Percentiles rank a stretch among this genome's conserved stretches.
Conservation (phyloP, 2,329 filamentous ascomycete genomes). For the Diaporthe citri region DNA sequence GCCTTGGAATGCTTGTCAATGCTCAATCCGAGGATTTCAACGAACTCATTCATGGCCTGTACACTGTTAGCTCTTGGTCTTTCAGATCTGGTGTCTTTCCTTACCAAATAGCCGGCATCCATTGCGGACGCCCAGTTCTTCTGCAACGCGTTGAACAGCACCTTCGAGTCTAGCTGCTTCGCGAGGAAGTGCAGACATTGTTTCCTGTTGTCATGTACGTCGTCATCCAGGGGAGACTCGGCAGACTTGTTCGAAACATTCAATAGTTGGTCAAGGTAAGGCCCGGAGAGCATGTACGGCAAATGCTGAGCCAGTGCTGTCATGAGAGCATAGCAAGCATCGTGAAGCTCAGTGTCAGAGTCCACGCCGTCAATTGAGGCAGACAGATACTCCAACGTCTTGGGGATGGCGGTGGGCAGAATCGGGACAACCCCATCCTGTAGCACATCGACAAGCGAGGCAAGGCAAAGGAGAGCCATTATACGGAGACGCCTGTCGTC, state of each 20-base stretch:
- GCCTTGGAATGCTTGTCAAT: conserved; percentile 85
- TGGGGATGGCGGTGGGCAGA: conserved; percentile 80
- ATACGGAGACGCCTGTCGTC: conserved; percentile 79
- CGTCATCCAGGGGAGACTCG: conserved; percentile 69
- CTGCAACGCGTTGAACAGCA: conserved; percentile 80
- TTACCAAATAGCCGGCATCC: conserved; percentile 71
- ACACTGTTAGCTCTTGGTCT: conserved; percentile 47
- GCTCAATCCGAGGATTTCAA: conserved; percentile 77
- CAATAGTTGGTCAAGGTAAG: conserved; percentile 80
- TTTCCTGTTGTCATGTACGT: conserved; percentile 73
- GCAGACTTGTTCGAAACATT: conserved; percentile 80
- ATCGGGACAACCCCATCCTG: conserved; percentile 88
- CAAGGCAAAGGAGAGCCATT: conserved; percentile 89
- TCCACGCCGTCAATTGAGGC: conserved; percentile 68
- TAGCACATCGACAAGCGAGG: conserved; percentile 89
- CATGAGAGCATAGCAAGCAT: conserved; percentile 85
- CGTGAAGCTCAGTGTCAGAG: conserved; percentile 76
- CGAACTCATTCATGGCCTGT: conserved; percentile 75
- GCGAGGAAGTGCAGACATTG: conserved; percentile 82
- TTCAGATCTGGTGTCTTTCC: conserved; percentile 44
- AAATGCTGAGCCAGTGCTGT: conserved; percentile 84
- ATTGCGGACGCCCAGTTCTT: conserved; percentile 79
- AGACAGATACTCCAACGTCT: conserved; percentile 78
- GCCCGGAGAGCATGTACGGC: conserved; percentile 87
- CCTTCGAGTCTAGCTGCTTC: conserved; percentile 80